Base-by-base conservation (phyloP, 106 monocot species). In the Xerophyta viscosa region DNA sequence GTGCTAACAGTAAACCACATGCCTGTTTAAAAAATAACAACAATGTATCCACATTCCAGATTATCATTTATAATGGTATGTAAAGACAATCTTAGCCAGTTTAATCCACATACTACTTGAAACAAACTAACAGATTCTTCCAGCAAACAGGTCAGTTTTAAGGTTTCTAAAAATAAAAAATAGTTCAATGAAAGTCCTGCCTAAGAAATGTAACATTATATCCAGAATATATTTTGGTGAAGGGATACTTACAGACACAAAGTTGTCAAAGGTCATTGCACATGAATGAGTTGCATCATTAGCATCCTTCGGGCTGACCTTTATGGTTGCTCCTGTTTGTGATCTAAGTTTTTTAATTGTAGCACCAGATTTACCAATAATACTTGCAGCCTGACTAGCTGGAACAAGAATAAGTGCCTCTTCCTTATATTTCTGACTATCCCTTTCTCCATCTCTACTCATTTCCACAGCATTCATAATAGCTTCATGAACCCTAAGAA, bases 231-330 rank as follows among this genome's bases (percentile, higher is more conserved):
- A n/a, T n/a, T n/a, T n/a, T n/a, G n/a, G n/a, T n/a, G n/a, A 23
- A 23, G 36, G 31, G 15, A 14, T 11, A 37, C 9, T 66, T 71
- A 96, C 94, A 77, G 67, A 57, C 42, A 94, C 50, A 53, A 94
- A 81, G 51, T 88, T 94, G 66, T 94, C 94, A 52, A 81, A 94
- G 21, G 66, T 74, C 94, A 88, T 77, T 43, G 88, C 94, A 65
- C 88, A 88, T 5, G 93, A 88, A 58, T 94, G 80, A 24, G 68
- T 46, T 22, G 70, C 72, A 36, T 96, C 70, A 30, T 36, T 60
- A 3, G 77, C 53, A 59, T 94, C 81, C 73, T 88, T 96, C 17
- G 69, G 75, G 37, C 17, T 76, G 44, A 96, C 75, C 58, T 79
- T 88, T 36, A 96, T 84, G 24, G 63, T 72, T 33, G 84, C 88